Evolutionary conservation across 2,329 filamentous ascomycete genomes (phyloP).

Genomic region (Ophiostoma piceae): DNA sequence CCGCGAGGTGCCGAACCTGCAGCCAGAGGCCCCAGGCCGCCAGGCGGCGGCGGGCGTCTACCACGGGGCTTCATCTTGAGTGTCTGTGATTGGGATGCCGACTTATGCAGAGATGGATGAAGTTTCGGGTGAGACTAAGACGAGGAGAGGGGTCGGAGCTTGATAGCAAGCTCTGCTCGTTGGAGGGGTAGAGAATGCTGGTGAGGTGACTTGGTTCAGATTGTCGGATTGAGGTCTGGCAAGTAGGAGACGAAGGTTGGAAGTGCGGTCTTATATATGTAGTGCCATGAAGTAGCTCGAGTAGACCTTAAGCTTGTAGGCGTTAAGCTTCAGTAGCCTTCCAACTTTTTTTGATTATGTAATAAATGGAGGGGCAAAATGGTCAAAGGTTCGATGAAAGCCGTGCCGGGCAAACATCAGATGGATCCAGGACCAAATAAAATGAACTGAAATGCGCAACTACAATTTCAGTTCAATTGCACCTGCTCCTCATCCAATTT

Average conservation of each 20-base stretch:
- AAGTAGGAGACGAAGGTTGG: neutral
- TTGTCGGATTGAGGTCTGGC: no score
- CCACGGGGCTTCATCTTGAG: neutral
- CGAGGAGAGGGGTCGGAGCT: neutral
- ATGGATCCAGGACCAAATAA: neutral
- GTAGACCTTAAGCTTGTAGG: neutral
- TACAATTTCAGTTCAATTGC: neutral
- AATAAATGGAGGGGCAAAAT: neutral
- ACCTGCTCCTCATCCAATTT: neutral
- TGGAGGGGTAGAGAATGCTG: neutral
- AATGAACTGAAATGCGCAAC: no score
- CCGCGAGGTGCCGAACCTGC: neutral
- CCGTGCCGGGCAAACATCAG: neutral
- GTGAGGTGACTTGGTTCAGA: no score
- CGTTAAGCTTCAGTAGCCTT: neutral
- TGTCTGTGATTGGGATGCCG: neutral
- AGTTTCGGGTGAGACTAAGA: neutral
- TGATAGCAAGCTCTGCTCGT: neutral
- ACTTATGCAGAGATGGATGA: neutral
- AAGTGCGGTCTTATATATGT: neutral
- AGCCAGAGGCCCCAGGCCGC: neutral
- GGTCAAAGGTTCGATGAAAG: neutral
- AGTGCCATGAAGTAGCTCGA: neutral
- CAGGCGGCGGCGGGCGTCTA: neutral
- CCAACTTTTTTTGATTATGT: neutral